Base-by-base conservation (phyloP, 208 protist genomes). In the Porcisia hertigi region DNA sequence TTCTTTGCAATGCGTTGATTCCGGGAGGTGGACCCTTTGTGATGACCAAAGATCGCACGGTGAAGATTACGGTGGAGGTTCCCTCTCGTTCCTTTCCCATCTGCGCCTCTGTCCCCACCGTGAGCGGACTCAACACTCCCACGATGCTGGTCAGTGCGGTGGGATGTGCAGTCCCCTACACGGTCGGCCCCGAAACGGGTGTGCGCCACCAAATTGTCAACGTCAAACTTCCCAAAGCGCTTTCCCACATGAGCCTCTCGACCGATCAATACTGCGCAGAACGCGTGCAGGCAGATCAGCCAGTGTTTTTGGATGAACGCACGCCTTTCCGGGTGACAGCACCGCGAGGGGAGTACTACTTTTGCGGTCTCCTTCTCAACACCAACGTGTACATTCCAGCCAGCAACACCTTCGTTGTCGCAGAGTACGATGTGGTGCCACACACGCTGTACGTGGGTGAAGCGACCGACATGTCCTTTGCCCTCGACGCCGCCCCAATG, bases 351-450 rank as follows among this genome's bases (percentile, higher is more conserved):
- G 9, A 30, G 52, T 72, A 72, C 69, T 39, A 45, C 30, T 72
- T 72, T 34, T 72, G 69, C 53, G 69, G 52, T 20, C 53, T 43
- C 16, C 64, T 45, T 47, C 0, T 3, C 23, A 30, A 58, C 1
- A 72, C 25, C 20, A 23, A 20, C 9, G 34, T 60, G 20, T 72
- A 58, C 36, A 45, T 57, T 8, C 69, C 69, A n/a, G 69, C 69
- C 34, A 60, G 1, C 12, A 72, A 45, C 52, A 72, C 34, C 0
- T 72, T 72, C 52, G 60, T 52, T 30, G 69, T 72, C 34, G 25
- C 25, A 52, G 69, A 72, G 69, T 72, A 72, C 69, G 52, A 72
- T 11, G 69, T 72, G 45, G 45, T 25, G 49, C 69, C 69, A 16
- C 69, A 60, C 52, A 58, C 69, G 34, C 45, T 72, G n/a, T 72